Conservation (phyloP, 2,329 filamentous ascomycete genomes). For the Monilinia fructigena region DNA sequence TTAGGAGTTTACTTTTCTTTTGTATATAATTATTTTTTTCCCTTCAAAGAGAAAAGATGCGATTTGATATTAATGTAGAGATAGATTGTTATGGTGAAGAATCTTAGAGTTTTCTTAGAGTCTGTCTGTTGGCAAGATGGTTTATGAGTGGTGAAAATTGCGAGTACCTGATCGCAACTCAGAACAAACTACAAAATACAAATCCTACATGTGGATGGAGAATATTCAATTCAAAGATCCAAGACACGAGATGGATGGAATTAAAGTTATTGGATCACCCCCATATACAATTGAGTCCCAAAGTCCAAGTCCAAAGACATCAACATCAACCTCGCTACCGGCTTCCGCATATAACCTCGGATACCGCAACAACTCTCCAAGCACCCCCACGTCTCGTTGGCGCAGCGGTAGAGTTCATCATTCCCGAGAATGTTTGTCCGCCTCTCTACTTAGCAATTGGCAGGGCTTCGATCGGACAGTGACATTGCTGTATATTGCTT, state of each 20-base stretch:
- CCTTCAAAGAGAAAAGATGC: background rate
- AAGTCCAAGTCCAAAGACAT: too few species aligned
- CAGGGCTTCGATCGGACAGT: background rate
- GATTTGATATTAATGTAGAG: background rate
- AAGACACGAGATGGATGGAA: too few species aligned
- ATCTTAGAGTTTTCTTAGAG: background rate
- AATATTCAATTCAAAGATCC: too few species aligned
- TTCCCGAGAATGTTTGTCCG: background rate
- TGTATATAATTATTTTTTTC: background rate
- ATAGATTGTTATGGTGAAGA: background rate
- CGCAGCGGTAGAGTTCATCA: constrained; percentile 8
- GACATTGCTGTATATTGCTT: background rate
- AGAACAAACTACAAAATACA: too few species aligned
- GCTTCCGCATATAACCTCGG: too few species aligned
- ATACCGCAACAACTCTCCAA: background rate
- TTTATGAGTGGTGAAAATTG: too few species aligned
- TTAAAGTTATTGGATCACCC: too few species aligned
- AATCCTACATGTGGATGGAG: too few species aligned
- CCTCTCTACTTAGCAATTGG: constrained; percentile 6
- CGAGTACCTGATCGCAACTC: too few species aligned
- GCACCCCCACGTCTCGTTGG: constrained; percentile 10
- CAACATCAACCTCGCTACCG: too few species aligned
- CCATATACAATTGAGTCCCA: too few species aligned
- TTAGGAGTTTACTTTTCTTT: constrained; percentile 10
- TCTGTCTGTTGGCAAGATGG: too few species aligned